Percentiles rank a stretch among this genome's conserved stretches.
These are phyloP conservation scores for Reticulascus tulasneorum DNA, from an alignment of 2,329 filamentous ascomycete species.

Conservation along the genomic window DNA sequence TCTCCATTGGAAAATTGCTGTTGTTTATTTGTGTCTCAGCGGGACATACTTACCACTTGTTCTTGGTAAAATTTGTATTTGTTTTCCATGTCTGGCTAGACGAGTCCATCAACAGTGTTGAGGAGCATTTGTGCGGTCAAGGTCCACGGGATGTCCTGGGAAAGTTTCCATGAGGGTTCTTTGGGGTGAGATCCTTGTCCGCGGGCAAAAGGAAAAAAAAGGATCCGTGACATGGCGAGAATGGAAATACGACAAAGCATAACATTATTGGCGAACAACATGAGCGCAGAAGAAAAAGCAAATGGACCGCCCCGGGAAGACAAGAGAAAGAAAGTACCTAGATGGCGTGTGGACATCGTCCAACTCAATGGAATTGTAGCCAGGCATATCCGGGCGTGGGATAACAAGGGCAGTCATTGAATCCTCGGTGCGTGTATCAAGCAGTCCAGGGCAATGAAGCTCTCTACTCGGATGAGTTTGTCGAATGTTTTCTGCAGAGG, in stretches of 20 bases:
- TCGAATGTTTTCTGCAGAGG: constrained; percentile 6
- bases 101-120: constrained; percentile 16
- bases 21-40: constrained; percentile 11
- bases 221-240: constrained; percentile 9
- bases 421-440: constrained; percentile 31
- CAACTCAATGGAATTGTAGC: constrained; percentile 52
- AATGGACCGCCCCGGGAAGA: constrained; percentile 39
- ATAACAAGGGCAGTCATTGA: constrained; percentile 48
- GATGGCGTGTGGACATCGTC: constrained; percentile 57
- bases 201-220: no score
- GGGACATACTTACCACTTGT: constrained; percentile 36
- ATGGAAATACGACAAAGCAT: constrained; percentile 20
- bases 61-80: constrained; percentile 18
- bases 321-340: constrained; percentile 57
- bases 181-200: constrained; percentile 11
- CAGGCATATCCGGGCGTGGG: constrained; percentile 49
- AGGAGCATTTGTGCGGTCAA: background rate
- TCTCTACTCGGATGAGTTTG: constrained; percentile 13
- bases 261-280: constrained; percentile 26
- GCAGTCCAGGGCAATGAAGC: constrained; percentile 11
- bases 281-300: constrained; percentile 26
- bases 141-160: constrained; percentile 3
- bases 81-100: constrained; percentile 26
- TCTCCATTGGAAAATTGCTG: constrained; percentile 11
- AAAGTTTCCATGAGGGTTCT: constrained; percentile 5